Evolutionary conservation across 2,329 filamentous ascomycete species (phyloP).

Genomic region (Geosmithia flava): DNA sequence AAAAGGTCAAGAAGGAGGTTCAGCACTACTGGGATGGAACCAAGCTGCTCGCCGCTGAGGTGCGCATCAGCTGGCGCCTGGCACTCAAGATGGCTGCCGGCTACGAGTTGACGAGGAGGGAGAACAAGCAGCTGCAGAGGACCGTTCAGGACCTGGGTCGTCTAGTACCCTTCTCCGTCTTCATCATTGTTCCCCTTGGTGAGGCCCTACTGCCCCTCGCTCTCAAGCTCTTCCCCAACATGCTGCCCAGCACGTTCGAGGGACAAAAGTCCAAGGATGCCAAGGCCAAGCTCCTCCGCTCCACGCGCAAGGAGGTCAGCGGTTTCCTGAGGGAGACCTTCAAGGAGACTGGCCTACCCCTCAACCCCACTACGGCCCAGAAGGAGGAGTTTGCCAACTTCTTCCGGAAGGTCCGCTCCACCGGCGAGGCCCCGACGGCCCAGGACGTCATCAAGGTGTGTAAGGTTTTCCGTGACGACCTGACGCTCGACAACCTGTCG

Average conservation of each 20-base stretch:
- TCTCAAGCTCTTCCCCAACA: slow-evolving; percentile 89
- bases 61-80: slow-evolving; percentile 82
- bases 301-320: slow-evolving; percentile 88
- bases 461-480: slow-evolving; percentile 96
- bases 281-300: slow-evolving; percentile 70
- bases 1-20: slow-evolving; percentile 90
- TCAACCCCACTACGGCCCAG: slow-evolving; percentile 73
- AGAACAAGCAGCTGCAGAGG: slow-evolving; percentile 82
- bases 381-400: slow-evolving; percentile 93
- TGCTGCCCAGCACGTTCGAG: slow-evolving; percentile 95
- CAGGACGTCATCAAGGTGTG: slow-evolving; percentile 97
- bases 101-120: slow-evolving; percentile 89
- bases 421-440: slow-evolving; percentile 76
- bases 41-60: slow-evolving; percentile 83
- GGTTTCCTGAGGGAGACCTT: slow-evolving; percentile 79
- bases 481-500: slow-evolving; percentile 94
- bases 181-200: slow-evolving; percentile 92
- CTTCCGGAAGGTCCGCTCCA: slow-evolving; percentile 90
- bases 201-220: slow-evolving; percentile 87
- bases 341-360: slow-evolving; percentile 81
- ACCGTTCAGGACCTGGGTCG: slow-evolving; percentile 91
- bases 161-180: slow-evolving; percentile 90
- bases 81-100: slow-evolving; percentile 96
- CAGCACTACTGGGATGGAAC: slow-evolving; percentile 98
- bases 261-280: slow-evolving; percentile 80